Base-by-base conservation (phyloP, 2,329 filamentous ascomycete genomes). In the Akanthomyces muscarius region DNA sequence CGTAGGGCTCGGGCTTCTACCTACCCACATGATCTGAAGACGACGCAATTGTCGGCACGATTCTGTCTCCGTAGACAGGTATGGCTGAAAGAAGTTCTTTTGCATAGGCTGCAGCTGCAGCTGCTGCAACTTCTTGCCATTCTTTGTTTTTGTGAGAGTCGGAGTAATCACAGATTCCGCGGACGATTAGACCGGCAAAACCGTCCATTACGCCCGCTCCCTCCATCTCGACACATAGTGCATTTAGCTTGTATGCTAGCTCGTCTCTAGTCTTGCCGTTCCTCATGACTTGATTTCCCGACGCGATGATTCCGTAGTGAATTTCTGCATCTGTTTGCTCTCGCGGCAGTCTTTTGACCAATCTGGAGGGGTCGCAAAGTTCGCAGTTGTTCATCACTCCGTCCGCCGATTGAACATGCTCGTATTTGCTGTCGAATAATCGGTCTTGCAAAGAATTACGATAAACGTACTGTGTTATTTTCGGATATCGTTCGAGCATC, bases 161-260 rank as follows among this genome's bases (percentile, higher is more conserved):
- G 3, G 71, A 64, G 52, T 75, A 75, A 62, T 75, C 72, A 54
- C 68, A 72, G 42, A 74, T 74, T 0, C 75, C 75, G 5, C 74
- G 69, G 28, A 78, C 73, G 0, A 72, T 68, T 1, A 77, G 47
- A 30, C 71, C 75, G 68, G 1, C 68, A 7, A 75, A 66, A 0
- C 63, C 61, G 6, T 69, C 66, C 65, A 65, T 70, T 1, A 70
- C 51, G 2, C 71, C 71, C 3, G 70, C 70, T 0, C 68, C 68
- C 28, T 71, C 70, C 70, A 69, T 72, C 52, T 73, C 71, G 23
- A 73, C 61, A 21, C 68, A 71, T 0, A 68, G 38, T 5, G 63
- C 68, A 8, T 65, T 10, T 13, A 56, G 5, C 0, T 63, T 58
- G 4, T 63, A 57, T 1, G 65, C 41, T 0, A 42, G 21, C 1